Base-by-base conservation (phyloP, 179 eudicot species). In the Beta macrorhiza region DNA sequence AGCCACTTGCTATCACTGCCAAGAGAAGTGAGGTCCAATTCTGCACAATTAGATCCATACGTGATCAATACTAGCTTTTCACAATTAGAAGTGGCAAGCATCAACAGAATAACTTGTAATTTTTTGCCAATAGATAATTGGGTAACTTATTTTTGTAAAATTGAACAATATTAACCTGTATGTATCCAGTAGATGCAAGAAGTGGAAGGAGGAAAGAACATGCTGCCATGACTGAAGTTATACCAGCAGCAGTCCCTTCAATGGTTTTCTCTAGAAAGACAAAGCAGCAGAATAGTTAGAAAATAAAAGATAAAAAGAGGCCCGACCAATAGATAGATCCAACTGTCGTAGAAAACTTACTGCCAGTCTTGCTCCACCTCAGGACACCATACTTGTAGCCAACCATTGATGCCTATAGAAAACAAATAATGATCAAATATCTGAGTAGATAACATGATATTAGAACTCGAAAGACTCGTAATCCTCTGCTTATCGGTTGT, bases 201-300 rank as follows among this genome's bases (percentile, higher is more conserved):
- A 93, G 90, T 58, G 99, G 98, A 55, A 93, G 92, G 78, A 95
- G 92, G 68, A 88, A 80, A 37, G 87, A 91, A 89, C 99, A 96
- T 78, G 99, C 97, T 45, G 85, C 96, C 75, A 94, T 87, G 80
- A 96, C 96, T 17, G 96, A 92, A n/a, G 97, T 91, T 70, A 96
- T 96, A 80, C 99, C 99, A 74, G 99, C 99, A 55, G 97, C 98
- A 64, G 98, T 96, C 17, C 99, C 99, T 90, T 96, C 98, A 51
- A 96, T 84, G 15, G 99, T 96, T 91, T 96, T 94, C 88, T 92
- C 99, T 96, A 82, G 58, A 75, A 78, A 76, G 12, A 79, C 32
- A 72, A 64, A 65, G 58, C 1, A 57, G 22, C 16, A 63, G 52
- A 74, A 56, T 62, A 22, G 63, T 22, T 63, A 67, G n/a, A 16